Conservation (phyloP, 169 alveolate genomes). For the Pseudocohnilembus persalinus region DNA sequence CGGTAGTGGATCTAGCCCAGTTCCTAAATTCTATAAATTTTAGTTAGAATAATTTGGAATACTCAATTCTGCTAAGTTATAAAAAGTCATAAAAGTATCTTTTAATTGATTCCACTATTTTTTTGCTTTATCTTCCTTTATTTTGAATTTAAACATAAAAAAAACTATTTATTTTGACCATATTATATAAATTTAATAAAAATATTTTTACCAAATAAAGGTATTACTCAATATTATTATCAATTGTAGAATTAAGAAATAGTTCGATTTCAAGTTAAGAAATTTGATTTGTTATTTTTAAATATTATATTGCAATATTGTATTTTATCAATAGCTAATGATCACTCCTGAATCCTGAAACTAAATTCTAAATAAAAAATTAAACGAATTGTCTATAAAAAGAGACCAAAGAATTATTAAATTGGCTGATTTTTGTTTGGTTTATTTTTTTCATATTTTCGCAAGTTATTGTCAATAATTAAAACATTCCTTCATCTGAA, state of each 20-base stretch:
- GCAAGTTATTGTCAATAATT: not conserved
- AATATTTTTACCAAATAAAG: not conserved
- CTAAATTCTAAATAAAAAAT: too few species aligned
- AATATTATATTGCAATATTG: not conserved
- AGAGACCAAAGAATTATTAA: not conserved
- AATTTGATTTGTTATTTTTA: not conserved
- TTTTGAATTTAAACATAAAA: too few species aligned
- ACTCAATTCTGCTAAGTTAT: too few species aligned
- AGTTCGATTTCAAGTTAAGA: not conserved
- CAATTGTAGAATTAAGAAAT: not conserved
- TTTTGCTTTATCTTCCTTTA: not conserved
- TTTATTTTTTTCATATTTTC: too few species aligned
- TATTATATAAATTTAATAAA: too few species aligned
- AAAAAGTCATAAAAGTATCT: not conserved
- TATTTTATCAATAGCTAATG: not conserved
- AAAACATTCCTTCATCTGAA: not conserved
- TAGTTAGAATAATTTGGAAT: too few species aligned
- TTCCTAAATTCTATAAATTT: too few species aligned
- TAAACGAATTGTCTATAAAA: not conserved
- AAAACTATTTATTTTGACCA: not conserved
- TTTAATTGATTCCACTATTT: not conserved
- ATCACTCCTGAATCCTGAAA: not conserved
- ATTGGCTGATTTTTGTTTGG: not conserved
- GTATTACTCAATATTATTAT: not conserved
- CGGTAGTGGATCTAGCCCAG: too few species aligned